Conservation (phyloP, 2,329 filamentous ascomycete genomes). For the Aspergillus nomiae region DNA sequence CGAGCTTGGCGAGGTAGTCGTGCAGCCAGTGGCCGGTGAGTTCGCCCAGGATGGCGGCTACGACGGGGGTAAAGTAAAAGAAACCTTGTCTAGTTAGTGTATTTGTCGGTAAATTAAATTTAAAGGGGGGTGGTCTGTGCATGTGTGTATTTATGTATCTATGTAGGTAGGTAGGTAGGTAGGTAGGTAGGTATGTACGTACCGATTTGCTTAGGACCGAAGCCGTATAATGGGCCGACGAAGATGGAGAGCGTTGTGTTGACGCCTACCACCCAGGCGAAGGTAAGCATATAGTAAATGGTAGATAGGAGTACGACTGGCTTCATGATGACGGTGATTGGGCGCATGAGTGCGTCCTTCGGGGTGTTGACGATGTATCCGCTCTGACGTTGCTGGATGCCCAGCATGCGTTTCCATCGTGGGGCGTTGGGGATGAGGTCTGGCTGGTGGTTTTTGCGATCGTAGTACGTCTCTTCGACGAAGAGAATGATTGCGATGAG, state of each 20-base stretch:
- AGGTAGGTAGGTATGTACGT: slow-evolving; percentile 25
- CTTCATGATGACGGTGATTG: slow-evolving; percentile 41
- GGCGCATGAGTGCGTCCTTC: slow-evolving; percentile 37
- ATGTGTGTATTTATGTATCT: background rate
- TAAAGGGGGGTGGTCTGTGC: too few relatives aligned
- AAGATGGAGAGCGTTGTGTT: slow-evolving; percentile 60
- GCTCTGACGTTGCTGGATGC: slow-evolving; percentile 36
- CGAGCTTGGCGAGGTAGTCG: slow-evolving; percentile 51
- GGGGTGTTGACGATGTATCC: slow-evolving; percentile 32
- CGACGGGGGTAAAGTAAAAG: slow-evolving; percentile 62
- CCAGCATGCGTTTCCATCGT: slow-evolving; percentile 39
- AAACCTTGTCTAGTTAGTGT: slow-evolving; percentile 32
- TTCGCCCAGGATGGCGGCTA: slow-evolving; percentile 58
- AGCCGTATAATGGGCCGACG: slow-evolving; percentile 53
- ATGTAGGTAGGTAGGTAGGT: slow-evolving; percentile 22
- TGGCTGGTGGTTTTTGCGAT: slow-evolving; percentile 27
- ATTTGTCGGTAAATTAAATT: slow-evolving; percentile 4
- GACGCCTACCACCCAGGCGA: slow-evolving; percentile 52
- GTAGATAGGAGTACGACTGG: slow-evolving; percentile 38
- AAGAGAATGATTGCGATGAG: slow-evolving; percentile 35
- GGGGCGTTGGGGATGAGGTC: slow-evolving; percentile 26
- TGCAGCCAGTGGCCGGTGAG: slow-evolving; percentile 59
- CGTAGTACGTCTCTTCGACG: slow-evolving; percentile 43
- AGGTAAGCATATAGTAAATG: slow-evolving; percentile 44
- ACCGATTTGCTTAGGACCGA: slow-evolving; percentile 54